A percentile compares a stretch with the other conserved stretches of the same genome.
Conservation (phyloP, 2,329 filamentous ascomycete genomes). For the Sporothrix variecibatus region DNA sequence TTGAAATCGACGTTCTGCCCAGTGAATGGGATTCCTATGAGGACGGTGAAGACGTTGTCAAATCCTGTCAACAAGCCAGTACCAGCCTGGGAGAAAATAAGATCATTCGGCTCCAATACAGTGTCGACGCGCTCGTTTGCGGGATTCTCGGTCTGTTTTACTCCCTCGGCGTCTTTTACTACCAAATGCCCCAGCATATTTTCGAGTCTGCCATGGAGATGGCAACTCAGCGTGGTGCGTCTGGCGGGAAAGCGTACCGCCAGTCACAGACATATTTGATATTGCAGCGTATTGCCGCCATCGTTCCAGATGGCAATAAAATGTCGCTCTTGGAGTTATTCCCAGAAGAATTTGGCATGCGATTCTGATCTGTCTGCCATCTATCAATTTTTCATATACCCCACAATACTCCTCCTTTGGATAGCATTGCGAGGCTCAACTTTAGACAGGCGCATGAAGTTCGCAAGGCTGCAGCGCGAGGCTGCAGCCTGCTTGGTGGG, state of each 20-base stretch:
- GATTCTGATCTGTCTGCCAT: neutral
- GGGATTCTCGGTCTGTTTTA: slow-evolving; percentile 25
- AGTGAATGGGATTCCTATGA: neutral
- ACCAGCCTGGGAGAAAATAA: too few species aligned
- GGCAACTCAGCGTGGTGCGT: neutral
- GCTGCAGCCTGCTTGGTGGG: neutral
- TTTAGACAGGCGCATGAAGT: neutral
- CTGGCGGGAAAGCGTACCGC: neutral
- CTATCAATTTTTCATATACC: neutral
- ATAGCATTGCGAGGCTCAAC: neutral
- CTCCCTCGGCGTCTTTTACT: slow-evolving; percentile 26
- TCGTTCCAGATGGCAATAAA: neutral
- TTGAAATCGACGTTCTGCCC: slow-evolving; percentile 6
- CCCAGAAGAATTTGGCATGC: neutral
- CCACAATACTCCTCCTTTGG: neutral
- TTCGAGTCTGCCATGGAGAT: neutral
- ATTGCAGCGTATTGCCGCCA: slow-evolving; percentile 9
- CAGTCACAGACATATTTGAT: slow-evolving; percentile 10
- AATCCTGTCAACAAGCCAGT: neutral
- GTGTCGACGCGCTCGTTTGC: slow-evolving; percentile 15
- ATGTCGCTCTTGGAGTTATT: neutral
- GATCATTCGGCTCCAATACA: slow-evolving; percentile 14
- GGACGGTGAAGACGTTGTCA: neutral
- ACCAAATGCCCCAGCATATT: slow-evolving; percentile 23
- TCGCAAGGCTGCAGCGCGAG: neutral